phyloP scores from a whole-genome alignment of 441 rosid species.

The Raphanus hybrid region DNA sequence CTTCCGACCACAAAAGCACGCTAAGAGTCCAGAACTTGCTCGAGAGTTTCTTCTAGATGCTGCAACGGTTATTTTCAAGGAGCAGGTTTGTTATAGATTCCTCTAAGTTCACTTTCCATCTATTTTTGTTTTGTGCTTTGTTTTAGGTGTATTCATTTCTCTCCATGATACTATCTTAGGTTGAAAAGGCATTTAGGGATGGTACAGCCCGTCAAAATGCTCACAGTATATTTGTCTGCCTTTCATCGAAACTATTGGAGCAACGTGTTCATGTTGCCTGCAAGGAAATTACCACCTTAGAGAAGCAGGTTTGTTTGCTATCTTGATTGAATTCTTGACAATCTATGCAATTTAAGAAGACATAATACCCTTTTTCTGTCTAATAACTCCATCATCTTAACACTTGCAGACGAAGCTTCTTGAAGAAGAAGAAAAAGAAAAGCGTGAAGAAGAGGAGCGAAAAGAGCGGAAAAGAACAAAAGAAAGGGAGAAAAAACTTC shows the following conservation, averaged over 20 bases:
- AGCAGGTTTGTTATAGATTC: slow-evolving; percentile 61
- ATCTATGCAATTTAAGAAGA: slow-evolving; percentile 1
- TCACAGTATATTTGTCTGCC: slow-evolving; percentile 94
- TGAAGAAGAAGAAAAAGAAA: slow-evolving; percentile 98
- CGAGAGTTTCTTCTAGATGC: slow-evolving; percentile 98
- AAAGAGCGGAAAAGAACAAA: slow-evolving; percentile 77
- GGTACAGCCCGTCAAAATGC: slow-evolving; percentile 99
- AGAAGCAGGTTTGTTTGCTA: slow-evolving; percentile 75
- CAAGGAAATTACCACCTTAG: slow-evolving; percentile 92
- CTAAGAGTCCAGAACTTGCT: slow-evolving; percentile 99
- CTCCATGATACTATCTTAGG: slow-evolving; percentile 49
- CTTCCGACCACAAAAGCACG: slow-evolving; percentile 97
- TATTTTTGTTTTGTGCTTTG: neutral
- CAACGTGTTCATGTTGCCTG: slow-evolving; percentile 96
- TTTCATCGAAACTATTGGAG: slow-evolving; percentile 83
- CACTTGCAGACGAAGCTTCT: slow-evolving; percentile 81
- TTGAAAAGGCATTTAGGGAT: slow-evolving; percentile 98
- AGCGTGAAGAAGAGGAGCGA: slow-evolving; percentile 52
- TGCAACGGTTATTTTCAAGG: slow-evolving; percentile 89
- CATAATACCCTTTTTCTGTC: neutral
- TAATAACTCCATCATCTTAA: slow-evolving; percentile 31
- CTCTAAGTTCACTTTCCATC: neutral
- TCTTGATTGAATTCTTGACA: no score
- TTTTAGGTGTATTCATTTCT: slow-evolving; percentile 20
- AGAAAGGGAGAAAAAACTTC: slow-evolving; percentile 83